Evolutionary conservation across 192 early-diverging fungal species (phyloP).

Genomic region (Coemansia sp.): DNA sequence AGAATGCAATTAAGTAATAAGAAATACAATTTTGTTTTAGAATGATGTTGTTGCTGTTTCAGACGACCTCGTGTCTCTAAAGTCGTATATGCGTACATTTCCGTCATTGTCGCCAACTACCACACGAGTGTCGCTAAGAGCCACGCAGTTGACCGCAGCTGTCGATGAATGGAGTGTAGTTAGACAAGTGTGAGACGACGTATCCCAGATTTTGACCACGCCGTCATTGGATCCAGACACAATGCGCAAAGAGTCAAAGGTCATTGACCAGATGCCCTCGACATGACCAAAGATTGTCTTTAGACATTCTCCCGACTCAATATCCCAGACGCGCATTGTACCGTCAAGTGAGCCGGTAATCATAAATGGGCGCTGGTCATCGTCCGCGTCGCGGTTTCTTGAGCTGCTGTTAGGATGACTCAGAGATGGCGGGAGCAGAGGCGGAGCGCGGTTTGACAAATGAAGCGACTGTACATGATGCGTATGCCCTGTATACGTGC

Average conservation of each 20-base stretch:
- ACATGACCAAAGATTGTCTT: conserved; percentile 77
- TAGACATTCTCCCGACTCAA: conserved; percentile 72
- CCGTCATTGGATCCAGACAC: conserved; percentile 68
- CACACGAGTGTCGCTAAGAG: conserved; percentile 84
- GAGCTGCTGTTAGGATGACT: background rate
- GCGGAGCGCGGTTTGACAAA: conserved; percentile 24
- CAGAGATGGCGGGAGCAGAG: conserved; percentile 11
- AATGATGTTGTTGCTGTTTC: background rate
- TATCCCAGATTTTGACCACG: conserved; percentile 75
- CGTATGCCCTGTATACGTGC: conserved; percentile 68
- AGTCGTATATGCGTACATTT: conserved; percentile 78
- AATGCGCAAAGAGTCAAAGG: conserved; percentile 72
- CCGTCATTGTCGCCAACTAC: conserved; percentile 85
- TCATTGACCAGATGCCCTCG: conserved; percentile 79
- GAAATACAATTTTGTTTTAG: no score
- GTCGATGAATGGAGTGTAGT: conserved; percentile 63
- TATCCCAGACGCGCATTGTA: conserved; percentile 90
- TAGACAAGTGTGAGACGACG: conserved; percentile 63
- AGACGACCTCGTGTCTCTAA: conserved; percentile 42
- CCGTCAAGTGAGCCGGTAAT: conserved; percentile 85
- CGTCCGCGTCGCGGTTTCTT: conserved; percentile 1
- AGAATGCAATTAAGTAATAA: no score
- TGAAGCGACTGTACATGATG: conserved; percentile 70
- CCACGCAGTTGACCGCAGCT: conserved; percentile 76
- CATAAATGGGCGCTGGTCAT: conserved; percentile 49